Conservation (phyloP, 768 basidiomycete species). For the Polyporus arcularius region DNA sequence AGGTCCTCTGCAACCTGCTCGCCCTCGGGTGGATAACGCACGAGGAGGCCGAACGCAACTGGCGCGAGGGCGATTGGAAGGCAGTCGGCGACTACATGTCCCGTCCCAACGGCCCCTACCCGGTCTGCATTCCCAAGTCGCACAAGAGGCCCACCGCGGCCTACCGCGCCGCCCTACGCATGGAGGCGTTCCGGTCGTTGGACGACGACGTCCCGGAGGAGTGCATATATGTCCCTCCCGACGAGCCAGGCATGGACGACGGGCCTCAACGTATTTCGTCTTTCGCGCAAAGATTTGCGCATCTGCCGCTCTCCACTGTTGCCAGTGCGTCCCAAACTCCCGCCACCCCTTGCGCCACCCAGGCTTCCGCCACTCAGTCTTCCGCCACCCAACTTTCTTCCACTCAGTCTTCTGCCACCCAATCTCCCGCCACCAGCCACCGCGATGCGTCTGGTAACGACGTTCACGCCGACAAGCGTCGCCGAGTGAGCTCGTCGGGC, state of each 20-base stretch:
- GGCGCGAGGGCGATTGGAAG: constrained; percentile 20
- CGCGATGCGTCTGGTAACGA: neutral
- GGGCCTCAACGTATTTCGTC: constrained; percentile 4
- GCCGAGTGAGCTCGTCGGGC: neutral
- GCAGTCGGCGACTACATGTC: constrained; percentile 23
- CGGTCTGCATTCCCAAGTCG: constrained; percentile 19
- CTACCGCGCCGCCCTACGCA: constrained; percentile 23
- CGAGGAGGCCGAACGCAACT: constrained; percentile 27
- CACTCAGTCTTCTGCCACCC: neutral
- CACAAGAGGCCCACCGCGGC: constrained; percentile 25
- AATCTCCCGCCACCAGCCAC: neutral
- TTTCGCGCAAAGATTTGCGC: too few relatives aligned
- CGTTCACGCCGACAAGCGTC: constrained; percentile 11
- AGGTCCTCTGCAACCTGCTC: constrained; percentile 28
- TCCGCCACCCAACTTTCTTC: neutral
- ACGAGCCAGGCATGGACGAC: constrained; percentile 25
- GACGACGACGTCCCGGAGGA: constrained; percentile 25
- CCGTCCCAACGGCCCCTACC: constrained; percentile 26
- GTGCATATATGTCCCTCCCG: constrained; percentile 26
- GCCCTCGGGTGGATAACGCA: constrained; percentile 29
- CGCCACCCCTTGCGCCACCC: too few relatives aligned
- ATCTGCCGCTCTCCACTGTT: too few relatives aligned
- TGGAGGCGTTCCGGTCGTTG: constrained; percentile 6
- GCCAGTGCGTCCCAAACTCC: too few relatives aligned
- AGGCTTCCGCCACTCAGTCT: neutral